Base-by-base conservation (phyloP, 1,139 yeast genomes). In the Debaryomyces sp. region DNA sequence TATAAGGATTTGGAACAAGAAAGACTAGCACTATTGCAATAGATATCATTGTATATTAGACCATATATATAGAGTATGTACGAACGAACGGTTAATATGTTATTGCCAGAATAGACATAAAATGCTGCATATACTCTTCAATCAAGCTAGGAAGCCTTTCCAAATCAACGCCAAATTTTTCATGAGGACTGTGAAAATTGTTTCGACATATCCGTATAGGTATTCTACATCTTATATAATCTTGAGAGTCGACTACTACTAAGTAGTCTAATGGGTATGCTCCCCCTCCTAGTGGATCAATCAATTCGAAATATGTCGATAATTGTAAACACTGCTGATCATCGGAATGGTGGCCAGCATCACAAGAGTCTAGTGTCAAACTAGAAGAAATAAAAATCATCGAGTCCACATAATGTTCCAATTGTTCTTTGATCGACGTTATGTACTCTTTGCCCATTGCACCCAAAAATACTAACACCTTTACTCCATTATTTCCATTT, bases 241-340 rank as follows among this genome's bases (percentile, higher is more conserved):
- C 64, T 4, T 57, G 40, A 5, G 46, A 36, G 48, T 71, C 71
- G 24, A 74, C 61, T 0, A 78, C 54, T 6, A 76, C 47, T 38
- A 79, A 58, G 45, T 71, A 67, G 41, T 77, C 74, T 33, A 77
- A 55, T 0, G 84, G 82, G 54, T 74, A 79, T n/a, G 62, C 44
- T 0, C 81, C 83, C 9, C 83, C 84, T 8, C 84, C 83, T 21
- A 78, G 53, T 0, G 84, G 84, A 54, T 78, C 80, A 32, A 69
- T 51, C 7, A 77, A 52, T 17, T 61, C 53, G 41, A 72, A 63
- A 13, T 62, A 59, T 21, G 61, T 58, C 2, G 76, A 58, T 9
- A 75, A 54, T 15, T 43, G 22, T 10, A 43, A 30, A 44, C 67
- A 61, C 42, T 60, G 52, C 7, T 46, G 46, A 40, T 59, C 54